Evolutionary conservation across 352 stramenopile species (phyloP), one percentile per base, ranked within the genome.

Genomic region (Pythium aristosporum): DNA sequence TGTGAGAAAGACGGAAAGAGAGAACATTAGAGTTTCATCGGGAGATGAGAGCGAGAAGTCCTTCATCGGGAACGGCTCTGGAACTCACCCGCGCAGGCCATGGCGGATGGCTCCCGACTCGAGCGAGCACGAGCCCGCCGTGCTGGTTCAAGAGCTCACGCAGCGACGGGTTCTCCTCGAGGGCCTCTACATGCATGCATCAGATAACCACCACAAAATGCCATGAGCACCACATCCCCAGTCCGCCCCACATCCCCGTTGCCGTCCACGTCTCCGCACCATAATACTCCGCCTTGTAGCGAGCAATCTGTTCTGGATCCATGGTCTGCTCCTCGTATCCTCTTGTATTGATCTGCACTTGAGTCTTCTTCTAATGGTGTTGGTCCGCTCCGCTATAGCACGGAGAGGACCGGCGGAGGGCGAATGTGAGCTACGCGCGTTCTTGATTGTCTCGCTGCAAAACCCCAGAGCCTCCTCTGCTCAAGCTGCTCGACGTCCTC

Each of bases 101-200:
- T 20, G 84, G 84, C 55, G 88, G 85, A 67, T 96, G 88, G 57
- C 82, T 87, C 51, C 85, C 85, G 18, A 91, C 80, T 12, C 85
- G 80, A 20, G 87, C 87, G 32, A 94, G 78, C 51, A 96, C 61
- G n/a, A 96, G 62, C 12, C 87, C 87, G 18, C 77, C 85, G 21
- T 85, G 80, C 64, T 91, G 70, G 66, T 95, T 92, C 30, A 95
- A 76, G 23, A 92, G 68, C 39, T 80, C 71, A 54, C 77, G 79
- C 13, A 95, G 78, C 23, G 83, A 68, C 41, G 87, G 73, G 51
- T 84, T 82, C 37, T 75, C 76, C 43, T 70, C 72, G 37, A 95
- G 71, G 50, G 85, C 68, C 49, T 90, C 85, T 94, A 63, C 28
- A 43, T 2, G 25, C 25, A 28, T 28, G 25, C 25, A 28, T 28